These are phyloP conservation scores for Pachysandra terminalis DNA, from an alignment of 164 flowering plant genomes.

Conservation along the genomic window DNA sequence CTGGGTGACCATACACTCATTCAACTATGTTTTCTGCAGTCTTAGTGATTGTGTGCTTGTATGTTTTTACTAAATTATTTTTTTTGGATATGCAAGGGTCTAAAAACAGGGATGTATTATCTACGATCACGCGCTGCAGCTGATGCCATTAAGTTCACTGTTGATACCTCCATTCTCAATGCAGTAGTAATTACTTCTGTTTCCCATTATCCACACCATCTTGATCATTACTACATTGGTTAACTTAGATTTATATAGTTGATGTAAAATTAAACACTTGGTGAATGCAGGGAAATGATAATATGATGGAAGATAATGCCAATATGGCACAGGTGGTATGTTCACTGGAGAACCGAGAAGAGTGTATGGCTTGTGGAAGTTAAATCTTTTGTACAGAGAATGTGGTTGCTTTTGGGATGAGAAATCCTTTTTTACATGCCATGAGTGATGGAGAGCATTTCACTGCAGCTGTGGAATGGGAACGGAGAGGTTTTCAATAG, in stretches of 20 bases:
- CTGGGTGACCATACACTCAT: too few relatives aligned
- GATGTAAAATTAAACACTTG: background rate
- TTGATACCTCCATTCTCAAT: slow-evolving; percentile 65
- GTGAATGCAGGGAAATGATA: slow-evolving; percentile 37
- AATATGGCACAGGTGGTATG: slow-evolving; percentile 89
- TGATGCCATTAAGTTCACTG: slow-evolving; percentile 97
- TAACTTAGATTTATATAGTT: background rate
- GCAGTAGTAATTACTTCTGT: slow-evolving; percentile 21
- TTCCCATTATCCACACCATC: background rate
- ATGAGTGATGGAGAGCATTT: background rate
- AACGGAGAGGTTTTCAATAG: background rate
- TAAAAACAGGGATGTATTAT: slow-evolving; percentile 93
- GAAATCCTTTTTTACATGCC: background rate
- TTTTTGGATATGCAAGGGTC: slow-evolving; percentile 23
- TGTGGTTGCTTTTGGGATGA: background rate
- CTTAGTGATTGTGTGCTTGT: background rate
- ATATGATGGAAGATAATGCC: slow-evolving; percentile 40
- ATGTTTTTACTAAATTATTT: background rate
- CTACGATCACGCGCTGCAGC: slow-evolving; percentile 92
- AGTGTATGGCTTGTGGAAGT: slow-evolving; percentile 95
- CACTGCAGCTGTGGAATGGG: background rate
- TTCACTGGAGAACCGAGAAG: slow-evolving; percentile 79
- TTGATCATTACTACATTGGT: background rate
- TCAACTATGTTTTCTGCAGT: background rate
- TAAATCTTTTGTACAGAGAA: slow-evolving; percentile 13